Percentiles rank a stretch among this genome's conserved stretches.
Conservation (phyloP, 768 basidiomycete genomes). For the Agrocybe praecox region DNA sequence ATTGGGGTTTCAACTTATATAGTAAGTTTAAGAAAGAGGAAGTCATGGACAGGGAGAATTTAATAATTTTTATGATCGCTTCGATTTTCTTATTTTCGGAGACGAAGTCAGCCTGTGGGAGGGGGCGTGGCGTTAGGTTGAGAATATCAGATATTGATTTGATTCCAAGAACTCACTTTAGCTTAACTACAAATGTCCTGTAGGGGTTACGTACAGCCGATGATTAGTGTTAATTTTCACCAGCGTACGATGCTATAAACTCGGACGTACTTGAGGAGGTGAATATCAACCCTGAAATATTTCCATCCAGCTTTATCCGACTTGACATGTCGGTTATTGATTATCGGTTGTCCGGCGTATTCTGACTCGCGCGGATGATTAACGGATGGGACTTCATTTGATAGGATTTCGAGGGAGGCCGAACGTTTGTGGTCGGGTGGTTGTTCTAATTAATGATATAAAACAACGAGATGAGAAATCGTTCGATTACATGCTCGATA, state of each 20-base stretch:
- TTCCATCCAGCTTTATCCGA: conserved; percentile 18
- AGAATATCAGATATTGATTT: background rate
- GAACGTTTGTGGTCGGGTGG: background rate
- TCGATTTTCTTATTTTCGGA: background rate
- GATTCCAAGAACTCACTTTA: conserved; percentile 10
- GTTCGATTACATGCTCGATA: conserved; percentile 10
- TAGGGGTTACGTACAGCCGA: background rate
- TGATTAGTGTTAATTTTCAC: background rate
- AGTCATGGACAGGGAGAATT: background rate
- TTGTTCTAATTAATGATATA: background rate
- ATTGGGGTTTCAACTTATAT: too few species aligned
- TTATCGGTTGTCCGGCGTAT: background rate
- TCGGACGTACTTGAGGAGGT: conserved; percentile 19
- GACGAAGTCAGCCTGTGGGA: conserved; percentile 1
- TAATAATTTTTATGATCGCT: background rate
- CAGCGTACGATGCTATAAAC: background rate
- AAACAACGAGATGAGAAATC: background rate
- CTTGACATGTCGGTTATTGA: conserved; percentile 13
- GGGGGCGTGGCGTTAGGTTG: background rate
- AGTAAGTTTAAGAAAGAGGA: background rate
- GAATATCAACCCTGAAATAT: conserved; percentile 24
- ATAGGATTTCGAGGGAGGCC: background rate
- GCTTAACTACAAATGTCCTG: conserved; percentile 18
- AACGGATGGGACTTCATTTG: background rate
- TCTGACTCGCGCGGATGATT: conserved; percentile 1